Conservation (phyloP, 2,329 filamentous ascomycete genomes). For the Xylariaceae sp. region DNA sequence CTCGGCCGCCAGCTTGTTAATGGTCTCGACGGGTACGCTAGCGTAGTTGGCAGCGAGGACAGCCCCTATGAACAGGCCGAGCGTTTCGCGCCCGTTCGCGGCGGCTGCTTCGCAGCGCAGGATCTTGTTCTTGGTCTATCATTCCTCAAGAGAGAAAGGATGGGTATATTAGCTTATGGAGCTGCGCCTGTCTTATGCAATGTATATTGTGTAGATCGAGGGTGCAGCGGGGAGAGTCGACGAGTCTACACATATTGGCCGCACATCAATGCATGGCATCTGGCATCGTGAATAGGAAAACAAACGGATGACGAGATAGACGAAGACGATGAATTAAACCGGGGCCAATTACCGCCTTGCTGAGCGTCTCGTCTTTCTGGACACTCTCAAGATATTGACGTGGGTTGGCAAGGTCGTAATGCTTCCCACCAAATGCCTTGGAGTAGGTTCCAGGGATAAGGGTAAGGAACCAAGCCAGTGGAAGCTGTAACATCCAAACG, state of each 20-base stretch:
- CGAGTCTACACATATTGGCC: neutral
- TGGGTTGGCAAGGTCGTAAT: constrained; percentile 20
- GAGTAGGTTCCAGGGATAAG: constrained; percentile 13
- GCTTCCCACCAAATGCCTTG: constrained; percentile 8
- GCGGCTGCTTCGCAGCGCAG: constrained; percentile 21
- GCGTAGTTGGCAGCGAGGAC: constrained; percentile 46
- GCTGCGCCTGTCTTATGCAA: neutral
- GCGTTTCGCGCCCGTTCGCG: constrained; percentile 23
- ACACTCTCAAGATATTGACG: constrained; percentile 15
- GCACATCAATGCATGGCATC: too few species aligned
- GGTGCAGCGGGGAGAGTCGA: neutral
- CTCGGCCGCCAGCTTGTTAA: constrained; percentile 40
- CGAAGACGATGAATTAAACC: neutral
- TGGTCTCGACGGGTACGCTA: constrained; percentile 34
- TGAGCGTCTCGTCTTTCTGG: constrained; percentile 19
- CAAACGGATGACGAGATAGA: neutral
- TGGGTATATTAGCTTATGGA: constrained; percentile 2
- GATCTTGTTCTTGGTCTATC: constrained; percentile 26
- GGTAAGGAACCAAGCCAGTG: constrained; percentile 19
- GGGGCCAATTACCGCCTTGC: constrained; percentile 19
- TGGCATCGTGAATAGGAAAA: too few species aligned
- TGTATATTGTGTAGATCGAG: neutral
- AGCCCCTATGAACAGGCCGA: constrained; percentile 25
- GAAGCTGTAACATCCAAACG: constrained; percentile 15
- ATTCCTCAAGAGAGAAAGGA: neutral